phyloP scores from a whole-genome alignment of 352 stramenopile genomes.

The Pythium sukuiense region DNA sequence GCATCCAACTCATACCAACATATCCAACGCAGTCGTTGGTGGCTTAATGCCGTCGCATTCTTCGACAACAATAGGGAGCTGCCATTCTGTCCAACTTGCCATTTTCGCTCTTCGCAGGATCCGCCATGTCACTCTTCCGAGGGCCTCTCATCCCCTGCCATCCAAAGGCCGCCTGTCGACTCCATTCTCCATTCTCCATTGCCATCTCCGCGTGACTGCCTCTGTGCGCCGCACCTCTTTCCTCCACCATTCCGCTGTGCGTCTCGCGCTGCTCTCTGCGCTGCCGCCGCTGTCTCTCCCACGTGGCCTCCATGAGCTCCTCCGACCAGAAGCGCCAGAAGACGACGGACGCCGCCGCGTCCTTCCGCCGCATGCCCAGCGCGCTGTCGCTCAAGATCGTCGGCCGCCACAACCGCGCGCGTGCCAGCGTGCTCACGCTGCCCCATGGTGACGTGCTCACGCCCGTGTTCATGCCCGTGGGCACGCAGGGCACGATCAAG shows the following conservation, averaged over 20 bases:
- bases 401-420: conserved; percentile 49
- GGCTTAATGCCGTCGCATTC: not conserved
- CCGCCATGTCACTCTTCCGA: not conserved
- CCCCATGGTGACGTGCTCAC: conserved; percentile 88
- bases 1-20: no score
- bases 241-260: conserved; percentile 1
- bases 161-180: no score
- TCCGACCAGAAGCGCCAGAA: conserved; percentile 10
- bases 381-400: conserved; percentile 50
- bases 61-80: not conserved
- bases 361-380: conserved; percentile 45
- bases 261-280: conserved; percentile 2
- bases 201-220: not conserved
- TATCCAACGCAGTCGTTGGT: no score
- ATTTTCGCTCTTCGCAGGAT: not conserved
- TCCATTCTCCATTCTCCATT: not conserved
- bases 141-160: not conserved
- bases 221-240: not conserved
- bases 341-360: conserved; percentile 2
- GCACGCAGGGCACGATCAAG: conserved; percentile 97
- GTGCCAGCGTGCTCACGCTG: conserved; percentile 73
- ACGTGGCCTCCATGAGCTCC: not conserved
- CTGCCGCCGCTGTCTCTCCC: not conserved
- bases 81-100: not conserved
- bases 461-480: conserved; percentile 97